These are phyloP conservation scores for Eremochloa ophiuroides DNA, from an alignment of 176 grass and related monocot genomes.

Conservation along the genomic window DNA sequence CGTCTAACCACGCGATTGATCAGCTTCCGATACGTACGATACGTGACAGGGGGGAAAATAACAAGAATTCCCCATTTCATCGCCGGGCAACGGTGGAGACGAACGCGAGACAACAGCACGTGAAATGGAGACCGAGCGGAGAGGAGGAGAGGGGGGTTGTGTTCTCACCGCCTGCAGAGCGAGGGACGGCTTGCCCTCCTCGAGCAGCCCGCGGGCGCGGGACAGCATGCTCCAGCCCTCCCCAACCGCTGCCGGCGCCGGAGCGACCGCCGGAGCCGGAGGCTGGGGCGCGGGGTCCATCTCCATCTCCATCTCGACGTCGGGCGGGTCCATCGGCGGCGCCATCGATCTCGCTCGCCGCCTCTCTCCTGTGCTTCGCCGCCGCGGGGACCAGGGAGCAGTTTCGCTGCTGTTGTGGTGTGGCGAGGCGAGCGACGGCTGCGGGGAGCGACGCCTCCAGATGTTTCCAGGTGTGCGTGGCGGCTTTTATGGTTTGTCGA, in stretches of 20 bases:
- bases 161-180: slow-evolving; percentile 79
- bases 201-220: slow-evolving; percentile 62
- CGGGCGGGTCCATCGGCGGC: slow-evolving; percentile 47
- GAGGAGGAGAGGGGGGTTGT: background rate
- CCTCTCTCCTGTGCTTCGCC: background rate
- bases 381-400: background rate
- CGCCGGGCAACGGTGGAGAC: background rate
- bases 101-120: background rate
- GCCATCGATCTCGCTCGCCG: slow-evolving; percentile 17
- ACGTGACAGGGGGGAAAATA: too few relatives aligned
- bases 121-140: slow-evolving; percentile 18
- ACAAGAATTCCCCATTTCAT: background rate
- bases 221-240: slow-evolving; percentile 65
- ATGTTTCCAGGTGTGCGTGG: slow-evolving; percentile 33
- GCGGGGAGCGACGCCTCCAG: slow-evolving; percentile 32
- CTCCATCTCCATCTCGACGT: slow-evolving; percentile 68
- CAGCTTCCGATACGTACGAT: background rate
- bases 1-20: slow-evolving; percentile 11
- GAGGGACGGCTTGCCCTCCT: slow-evolving; percentile 69
- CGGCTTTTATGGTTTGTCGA: background rate
- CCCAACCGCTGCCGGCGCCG: background rate
- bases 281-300: background rate
- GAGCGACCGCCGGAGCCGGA: background rate
- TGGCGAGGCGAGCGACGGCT: background rate
- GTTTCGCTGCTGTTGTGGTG: background rate